Evolutionary conservation across 176 grass and related monocot species (phyloP), one percentile per base, ranked within the genome.

Genomic region (Saccharum spontaneum): DNA sequence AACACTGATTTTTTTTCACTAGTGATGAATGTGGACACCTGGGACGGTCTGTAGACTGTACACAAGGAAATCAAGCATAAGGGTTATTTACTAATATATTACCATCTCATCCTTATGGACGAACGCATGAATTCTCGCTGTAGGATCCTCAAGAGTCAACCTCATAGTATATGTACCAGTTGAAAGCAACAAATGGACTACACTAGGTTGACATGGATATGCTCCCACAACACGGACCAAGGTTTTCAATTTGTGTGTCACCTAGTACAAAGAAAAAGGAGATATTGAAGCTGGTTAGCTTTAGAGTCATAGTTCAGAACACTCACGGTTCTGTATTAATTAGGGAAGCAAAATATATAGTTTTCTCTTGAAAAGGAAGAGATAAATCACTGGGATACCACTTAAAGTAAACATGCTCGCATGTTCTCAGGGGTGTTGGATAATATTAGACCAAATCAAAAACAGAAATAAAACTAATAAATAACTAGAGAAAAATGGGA

Each of bases 141-240:
- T 95, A 80, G 93, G 93, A 82, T 98, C 95, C 83, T 98, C 95
- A 44, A 98, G 73, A 68, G 83, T 95, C 72, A 95, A 66, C 71
- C 68, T 48, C 39, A 93, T 23, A 66, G 67, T 69, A 63, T 87
- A 52, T 15, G 66, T 54, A 52, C 82, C 90, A 9, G 69, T 63
- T 39, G 76, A 76, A 28, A 88, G 61, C 72, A 63, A 90, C 69
- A 55, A 93, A 77, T 33, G 20, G 55, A 91, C 67, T 33, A 83
- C 81, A 31, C 73, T 69, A 28, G 61, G 63, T 87, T 18, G 55
- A 80, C 37, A 87, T 67, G 92, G 95, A 86, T 78, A 88, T 61
- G 91, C 87, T 37, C 86, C 83, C 76, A 93, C 92, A 59, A 98
- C 91, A 46, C 95, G 89, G 17, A 90, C 92, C 54, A 98, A 78